Evolutionary conservation across 495 filamentous ascomycete species (phyloP), one percentile per base, ranked within the genome.

Genomic region (Talaromyces liani): DNA sequence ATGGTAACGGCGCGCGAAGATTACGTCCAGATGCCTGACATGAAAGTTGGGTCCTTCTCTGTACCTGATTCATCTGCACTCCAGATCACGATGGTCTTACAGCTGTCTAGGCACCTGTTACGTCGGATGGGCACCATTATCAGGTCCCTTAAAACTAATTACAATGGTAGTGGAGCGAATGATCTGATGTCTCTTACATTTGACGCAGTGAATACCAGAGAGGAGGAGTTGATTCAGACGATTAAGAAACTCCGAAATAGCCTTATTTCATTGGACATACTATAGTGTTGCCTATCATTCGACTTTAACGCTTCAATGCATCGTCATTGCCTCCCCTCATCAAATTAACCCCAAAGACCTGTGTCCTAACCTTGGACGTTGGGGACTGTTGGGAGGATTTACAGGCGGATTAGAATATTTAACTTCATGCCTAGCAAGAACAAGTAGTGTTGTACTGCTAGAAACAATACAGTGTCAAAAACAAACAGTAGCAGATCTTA

Each of bases 31-130:
- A 58, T 64, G 24, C 62, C 62, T 29, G n/a, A 33, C 27, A 41
- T 64, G 18, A 33, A 64, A 58, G 62, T 64, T 2, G 62, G 62
- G 4, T 58, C 62, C n/a, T 64, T 64, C 62, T 64, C 62, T 39
- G 22, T 64, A 49, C 62, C 62, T 20, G 51, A 64, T 20, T 64
- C 62, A 7, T 64, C 62, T 57, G 54, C 62, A 6, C 27, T 58
- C 51, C 62, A 64, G 62, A 64, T 64, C 27, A 41, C 45, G 18
- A 33, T 64, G 29, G 41, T 64, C 16, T 41, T 64, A 6, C 62
- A 64, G 18, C 62, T 64, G 62, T 55, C 62, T 10, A 49, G 51
- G 24, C 61, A 63, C 49, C 51, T 63, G 16, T 63, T 63, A 54
- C 27, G 24, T 54, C 61, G 61, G 29, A 63, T 63, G 61, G 61